Percentiles rank a stretch among this genome's conserved stretches.
Conservation (phyloP, 257 asterid species). For the Solanum microdontum region DNA sequence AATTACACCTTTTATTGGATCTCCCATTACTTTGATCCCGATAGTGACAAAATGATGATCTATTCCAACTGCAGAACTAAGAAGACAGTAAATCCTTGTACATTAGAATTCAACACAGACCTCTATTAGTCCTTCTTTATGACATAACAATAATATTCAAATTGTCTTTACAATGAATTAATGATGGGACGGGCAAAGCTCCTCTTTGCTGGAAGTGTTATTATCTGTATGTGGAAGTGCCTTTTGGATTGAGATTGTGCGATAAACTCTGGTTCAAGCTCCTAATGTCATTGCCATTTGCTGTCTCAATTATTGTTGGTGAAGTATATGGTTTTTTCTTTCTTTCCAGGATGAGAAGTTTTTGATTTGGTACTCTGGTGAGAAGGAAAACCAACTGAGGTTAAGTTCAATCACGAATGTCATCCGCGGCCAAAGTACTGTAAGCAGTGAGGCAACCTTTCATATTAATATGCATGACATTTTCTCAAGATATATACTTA, state of each 20-base stretch:
- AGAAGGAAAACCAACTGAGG: conserved; percentile 34
- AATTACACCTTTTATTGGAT: neutral
- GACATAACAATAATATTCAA: neutral
- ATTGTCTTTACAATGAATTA: neutral
- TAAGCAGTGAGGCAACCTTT: conserved; percentile 9
- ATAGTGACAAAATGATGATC: neutral
- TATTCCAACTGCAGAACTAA: neutral
- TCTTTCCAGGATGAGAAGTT: conserved; percentile 37
- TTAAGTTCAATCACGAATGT: conserved; percentile 25
- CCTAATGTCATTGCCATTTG: neutral
- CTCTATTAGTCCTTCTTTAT: neutral
- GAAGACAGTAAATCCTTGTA: neutral
- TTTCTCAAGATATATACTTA: neutral
- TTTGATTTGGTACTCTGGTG: conserved; percentile 39
- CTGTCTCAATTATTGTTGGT: neutral
- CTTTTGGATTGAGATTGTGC: neutral
- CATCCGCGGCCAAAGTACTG: conserved; percentile 26
- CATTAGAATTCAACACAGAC: neutral
- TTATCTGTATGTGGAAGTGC: neutral
- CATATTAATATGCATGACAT: neutral
- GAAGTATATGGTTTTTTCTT: neutral
- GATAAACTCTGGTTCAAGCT: neutral
- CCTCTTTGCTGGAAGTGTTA: neutral
- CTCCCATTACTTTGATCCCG: neutral
- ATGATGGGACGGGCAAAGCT: neutral